phyloP scores from a whole-genome alignment of 2,329 filamentous ascomycete genomes.

The Talaromyces rugulosus region DNA sequence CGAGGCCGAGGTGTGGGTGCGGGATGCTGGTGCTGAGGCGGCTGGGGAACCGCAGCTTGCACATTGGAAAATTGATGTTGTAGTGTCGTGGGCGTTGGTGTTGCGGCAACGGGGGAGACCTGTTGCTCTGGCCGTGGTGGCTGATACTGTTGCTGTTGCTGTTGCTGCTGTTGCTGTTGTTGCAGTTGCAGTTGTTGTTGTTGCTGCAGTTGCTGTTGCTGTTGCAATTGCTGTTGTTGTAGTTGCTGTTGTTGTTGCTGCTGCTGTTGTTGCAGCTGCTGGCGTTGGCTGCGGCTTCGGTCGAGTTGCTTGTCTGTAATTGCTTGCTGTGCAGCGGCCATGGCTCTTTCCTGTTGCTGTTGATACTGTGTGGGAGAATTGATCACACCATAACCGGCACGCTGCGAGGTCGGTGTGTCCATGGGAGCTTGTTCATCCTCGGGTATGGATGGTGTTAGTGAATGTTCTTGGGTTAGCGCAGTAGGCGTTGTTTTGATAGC shows the following conservation, averaged over 20 bases:
- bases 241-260: conserved; percentile 40
- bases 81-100: conserved; percentile 2
- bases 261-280: conserved; percentile 44
- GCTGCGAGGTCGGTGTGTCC: neutral
- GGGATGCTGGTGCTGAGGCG: conserved; percentile 29
- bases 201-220: conserved; percentile 14
- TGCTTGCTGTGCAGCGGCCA: conserved; percentile 73
- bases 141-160: conserved; percentile 22
- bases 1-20: conserved; percentile 64
- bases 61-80: conserved; percentile 9
- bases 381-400: conserved; percentile 24
- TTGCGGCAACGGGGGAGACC: neutral
- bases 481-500: neutral
- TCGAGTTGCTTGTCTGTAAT: conserved; percentile 66
- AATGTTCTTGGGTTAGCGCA: conserved; percentile 54
- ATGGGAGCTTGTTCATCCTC: conserved; percentile 51
- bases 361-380: conserved; percentile 43
- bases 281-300: conserved; percentile 69
- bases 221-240: conserved; percentile 13
- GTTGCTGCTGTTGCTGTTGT: conserved; percentile 39
- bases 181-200: conserved; percentile 48
- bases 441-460: conserved; percentile 48
- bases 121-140: conserved; percentile 18
- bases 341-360: conserved; percentile 79
- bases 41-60: conserved; percentile 16